These are phyloP conservation scores for Rhizopus arrhizus DNA, from an alignment of 371 early-diverging fungal genomes.

Conservation along the genomic window DNA sequence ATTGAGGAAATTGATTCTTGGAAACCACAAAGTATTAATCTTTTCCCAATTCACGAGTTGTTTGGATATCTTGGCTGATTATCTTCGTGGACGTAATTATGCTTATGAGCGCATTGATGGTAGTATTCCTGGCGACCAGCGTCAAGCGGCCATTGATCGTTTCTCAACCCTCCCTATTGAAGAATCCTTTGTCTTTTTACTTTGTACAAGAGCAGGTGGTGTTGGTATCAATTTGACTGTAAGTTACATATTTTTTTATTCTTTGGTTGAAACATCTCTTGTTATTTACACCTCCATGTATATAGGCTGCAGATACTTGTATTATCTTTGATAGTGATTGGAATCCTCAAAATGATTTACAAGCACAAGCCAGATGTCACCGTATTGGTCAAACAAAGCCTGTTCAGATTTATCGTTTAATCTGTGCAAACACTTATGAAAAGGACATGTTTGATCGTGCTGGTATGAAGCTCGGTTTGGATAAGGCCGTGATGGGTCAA, in stretches of 20 bases:
- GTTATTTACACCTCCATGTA: no score
- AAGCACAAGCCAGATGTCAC: conserved; percentile 93
- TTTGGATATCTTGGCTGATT: conserved; percentile 91
- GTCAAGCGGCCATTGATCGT: conserved; percentile 97
- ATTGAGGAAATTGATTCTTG: conserved; percentile 74
- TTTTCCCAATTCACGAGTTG: conserved; percentile 93
- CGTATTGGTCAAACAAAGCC: conserved; percentile 94
- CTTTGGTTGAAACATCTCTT: neutral
- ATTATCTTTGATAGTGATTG: conserved; percentile 96
- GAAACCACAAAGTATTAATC: conserved; percentile 91
- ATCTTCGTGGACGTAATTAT: conserved; percentile 76
- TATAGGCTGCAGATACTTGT: conserved; percentile 87
- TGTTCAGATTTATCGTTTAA: conserved; percentile 86
- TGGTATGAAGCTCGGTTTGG: conserved; percentile 90
- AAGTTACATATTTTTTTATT: conserved; percentile 3
- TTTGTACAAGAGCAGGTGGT: conserved; percentile 91
- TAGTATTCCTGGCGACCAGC: conserved; percentile 79
- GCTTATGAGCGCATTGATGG: conserved; percentile 92
- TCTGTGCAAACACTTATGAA: conserved; percentile 93
- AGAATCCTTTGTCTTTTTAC: conserved; percentile 83
- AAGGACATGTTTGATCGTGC: conserved; percentile 97
- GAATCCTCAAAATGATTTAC: conserved; percentile 97
- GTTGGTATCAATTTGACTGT: conserved; percentile 91
- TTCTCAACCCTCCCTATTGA: conserved; percentile 76
- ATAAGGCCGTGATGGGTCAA: conserved; percentile 77